Percentiles rank a stretch among this genome's conserved stretches.
Conservation (phyloP, 78 protist genomes). For the Emiliania huxleyi region DNA sequence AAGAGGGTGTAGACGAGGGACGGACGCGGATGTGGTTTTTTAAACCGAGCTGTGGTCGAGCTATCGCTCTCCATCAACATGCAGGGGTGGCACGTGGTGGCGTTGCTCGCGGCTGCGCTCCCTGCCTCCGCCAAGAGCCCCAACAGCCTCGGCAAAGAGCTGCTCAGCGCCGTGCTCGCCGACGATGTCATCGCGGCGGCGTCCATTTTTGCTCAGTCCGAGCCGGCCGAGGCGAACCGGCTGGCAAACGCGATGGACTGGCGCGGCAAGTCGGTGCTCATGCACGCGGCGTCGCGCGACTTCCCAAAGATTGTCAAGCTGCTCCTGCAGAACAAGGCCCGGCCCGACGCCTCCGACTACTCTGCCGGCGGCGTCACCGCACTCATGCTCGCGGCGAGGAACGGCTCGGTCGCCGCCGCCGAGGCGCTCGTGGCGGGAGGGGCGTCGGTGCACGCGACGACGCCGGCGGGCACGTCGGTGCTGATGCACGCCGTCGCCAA, state of each 20-base stretch:
- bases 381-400: neutral
- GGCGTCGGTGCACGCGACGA: neutral
- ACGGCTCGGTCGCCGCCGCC: neutral
- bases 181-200: neutral
- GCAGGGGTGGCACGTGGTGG: no score
- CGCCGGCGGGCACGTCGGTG: neutral
- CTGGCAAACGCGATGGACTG: constrained; percentile 26
- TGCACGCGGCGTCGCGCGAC: neutral
- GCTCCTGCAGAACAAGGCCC: neutral
- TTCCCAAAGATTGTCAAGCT: neutral
- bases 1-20: no score
- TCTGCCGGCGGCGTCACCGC: neutral
- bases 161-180: neutral
- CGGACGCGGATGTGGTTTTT: no score
- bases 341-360: neutral
- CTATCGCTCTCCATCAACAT: no score
- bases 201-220: neutral
- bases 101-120: no score
- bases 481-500: constrained; percentile 2
- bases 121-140: no score
- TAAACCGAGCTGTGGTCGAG: no score
- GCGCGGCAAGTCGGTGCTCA: neutral
- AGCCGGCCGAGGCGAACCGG: neutral
- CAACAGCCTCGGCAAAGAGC: no score
- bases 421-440: neutral